Base-by-base conservation (phyloP, 2,329 filamentous ascomycete species). In the Phialocephala subalpina region DNA sequence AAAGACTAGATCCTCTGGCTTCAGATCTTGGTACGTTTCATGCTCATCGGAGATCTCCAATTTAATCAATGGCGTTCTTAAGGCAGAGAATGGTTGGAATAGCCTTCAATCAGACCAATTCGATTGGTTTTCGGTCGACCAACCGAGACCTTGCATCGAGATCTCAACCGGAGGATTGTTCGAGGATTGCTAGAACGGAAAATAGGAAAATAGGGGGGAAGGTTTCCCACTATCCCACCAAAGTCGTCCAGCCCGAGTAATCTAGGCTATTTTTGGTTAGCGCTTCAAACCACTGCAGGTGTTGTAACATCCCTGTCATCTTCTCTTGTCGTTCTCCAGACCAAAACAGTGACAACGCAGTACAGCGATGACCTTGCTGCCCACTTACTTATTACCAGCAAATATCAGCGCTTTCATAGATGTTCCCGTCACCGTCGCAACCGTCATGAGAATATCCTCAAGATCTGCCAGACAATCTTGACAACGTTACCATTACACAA, bases 321-420 rank as follows among this genome's bases (percentile, higher is more conserved):
- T 55, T 49, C 9, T 18, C 33, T 57, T 18, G 55, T 25, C 12
- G 25, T 11, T 33, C 25, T 7, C 18, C 25, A 53, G 14, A 29
- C 49, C 60, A 62, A 60, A 66, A 62, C 60, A 66, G 12, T 42
- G 33, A 35, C 35, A 58, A 49, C 35, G 42, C 20, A 57, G 40
- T n/a, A 63, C 52, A 42, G 27, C 45, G 49, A 59, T 58, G 53
- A 59, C 55, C 58, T 49, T 64, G 53, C 62, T 29, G 55, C 22
- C 14, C 8, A 9, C 52, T 45, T n/a, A 33, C 62, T 53, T 53
- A 53, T 29, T 11, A 27, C 40, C 25, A 35, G 27, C 59, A 56
- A n/a, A 61, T 47, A 58, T 55, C 56, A 27, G 45, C 33, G 47
- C 12, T 25, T 18, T 62, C 25, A 3, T 45, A 55, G 18, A 62